Evolutionary conservation across 2,329 filamentous ascomycete species (phyloP).

Genomic region (Ophiosphaerella korrae): DNA sequence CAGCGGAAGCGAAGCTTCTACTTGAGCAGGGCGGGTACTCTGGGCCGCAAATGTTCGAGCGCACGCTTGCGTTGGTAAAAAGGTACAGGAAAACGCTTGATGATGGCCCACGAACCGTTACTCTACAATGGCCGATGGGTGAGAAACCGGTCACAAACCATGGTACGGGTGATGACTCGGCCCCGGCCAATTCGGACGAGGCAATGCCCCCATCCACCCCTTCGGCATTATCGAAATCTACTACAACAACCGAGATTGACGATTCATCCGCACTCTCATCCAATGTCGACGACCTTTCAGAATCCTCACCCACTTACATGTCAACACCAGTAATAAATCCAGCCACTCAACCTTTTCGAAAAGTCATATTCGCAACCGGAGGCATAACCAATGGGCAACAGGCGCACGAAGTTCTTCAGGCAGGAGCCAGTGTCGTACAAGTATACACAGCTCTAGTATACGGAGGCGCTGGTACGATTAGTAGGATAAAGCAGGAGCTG

Average conservation of each 20-base stretch:
- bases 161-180: not conserved
- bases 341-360: constrained; percentile 52
- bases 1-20: constrained; percentile 69
- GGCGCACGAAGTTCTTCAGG: constrained; percentile 79
- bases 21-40: constrained; percentile 86
- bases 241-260: constrained; percentile 24
- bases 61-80: constrained; percentile 77
- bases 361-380: constrained; percentile 91
- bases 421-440: constrained; percentile 89
- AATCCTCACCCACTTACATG: constrained; percentile 34
- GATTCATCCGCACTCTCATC: constrained; percentile 24
- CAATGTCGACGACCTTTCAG: constrained; percentile 37
- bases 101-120: constrained; percentile 45
- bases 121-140: constrained; percentile 7
- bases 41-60: constrained; percentile 84
- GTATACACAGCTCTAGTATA: constrained; percentile 81
- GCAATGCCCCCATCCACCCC: constrained; percentile 18
- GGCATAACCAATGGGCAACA: constrained; percentile 89
- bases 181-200: not conserved
- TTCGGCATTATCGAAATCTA: constrained; percentile 13
- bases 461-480: constrained; percentile 66
- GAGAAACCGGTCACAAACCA: constrained; percentile 14
- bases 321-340: constrained; percentile 26
- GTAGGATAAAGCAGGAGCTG: constrained; percentile 57
- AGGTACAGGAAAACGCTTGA: constrained; percentile 69